phyloP scores from a whole-genome alignment of 441 rosid species.

The Adansonia rubrostipa region DNA sequence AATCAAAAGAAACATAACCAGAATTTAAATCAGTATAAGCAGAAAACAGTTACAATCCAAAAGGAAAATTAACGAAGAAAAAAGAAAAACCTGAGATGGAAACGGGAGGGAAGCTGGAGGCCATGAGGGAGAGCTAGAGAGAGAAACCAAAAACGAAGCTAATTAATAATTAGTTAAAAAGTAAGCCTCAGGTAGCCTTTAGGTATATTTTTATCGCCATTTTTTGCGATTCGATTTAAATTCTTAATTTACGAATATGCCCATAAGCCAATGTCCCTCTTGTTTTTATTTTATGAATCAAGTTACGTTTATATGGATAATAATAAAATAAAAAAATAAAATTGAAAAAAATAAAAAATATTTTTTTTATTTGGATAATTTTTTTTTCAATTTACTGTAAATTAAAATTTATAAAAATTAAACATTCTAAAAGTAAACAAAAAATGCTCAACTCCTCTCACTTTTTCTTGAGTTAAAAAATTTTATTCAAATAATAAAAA shows the following conservation, averaged over 20 bases:
- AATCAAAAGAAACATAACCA: background rate
- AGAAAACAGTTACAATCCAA: no score
- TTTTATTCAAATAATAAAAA: no score
- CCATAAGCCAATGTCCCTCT: background rate
- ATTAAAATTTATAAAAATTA: no score
- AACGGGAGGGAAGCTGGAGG: constrained; percentile 53
- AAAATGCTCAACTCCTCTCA: no score
- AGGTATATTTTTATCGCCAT: background rate
- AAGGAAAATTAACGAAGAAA: background rate
- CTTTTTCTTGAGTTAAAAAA: no score
- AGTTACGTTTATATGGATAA: no score
- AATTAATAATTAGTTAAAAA: background rate
- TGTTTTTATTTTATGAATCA: background rate
- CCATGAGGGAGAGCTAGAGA: constrained; percentile 39
- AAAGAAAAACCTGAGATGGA: constrained; percentile 53
- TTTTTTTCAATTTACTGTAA: no score
- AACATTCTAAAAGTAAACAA: no score
- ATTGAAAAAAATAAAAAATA: no score
- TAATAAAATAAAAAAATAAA: no score
- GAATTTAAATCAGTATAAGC: background rate
- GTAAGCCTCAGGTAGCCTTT: background rate
- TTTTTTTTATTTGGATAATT: no score
- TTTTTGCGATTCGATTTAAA: background rate
- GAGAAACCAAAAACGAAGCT: background rate
- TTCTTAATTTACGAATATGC: constrained; percentile 19